Percentiles rank a stretch among this genome's conserved stretches.
These are phyloP conservation scores for Raffaelea ambrosiae DNA, from an alignment of 2,329 filamentous ascomycete species.

Conservation along the genomic window DNA sequence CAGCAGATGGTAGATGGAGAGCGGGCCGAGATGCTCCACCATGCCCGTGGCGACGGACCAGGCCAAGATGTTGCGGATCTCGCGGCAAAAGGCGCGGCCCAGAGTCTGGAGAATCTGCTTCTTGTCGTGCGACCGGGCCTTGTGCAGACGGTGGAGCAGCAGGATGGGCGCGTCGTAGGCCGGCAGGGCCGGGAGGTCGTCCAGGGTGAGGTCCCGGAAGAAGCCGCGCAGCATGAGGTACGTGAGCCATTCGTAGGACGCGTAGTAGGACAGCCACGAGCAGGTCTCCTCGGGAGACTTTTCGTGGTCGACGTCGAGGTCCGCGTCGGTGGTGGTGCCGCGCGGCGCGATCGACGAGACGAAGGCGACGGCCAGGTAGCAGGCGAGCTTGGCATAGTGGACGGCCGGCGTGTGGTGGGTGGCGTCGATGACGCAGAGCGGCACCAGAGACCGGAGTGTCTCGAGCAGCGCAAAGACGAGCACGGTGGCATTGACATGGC, in stretches of 20 bases:
- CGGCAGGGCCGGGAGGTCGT: constrained; percentile 22
- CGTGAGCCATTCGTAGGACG: constrained; percentile 24
- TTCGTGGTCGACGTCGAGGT: neutral
- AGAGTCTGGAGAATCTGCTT: constrained; percentile 19
- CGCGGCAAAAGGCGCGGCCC: constrained; percentile 15
- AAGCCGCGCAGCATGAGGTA: constrained; percentile 21
- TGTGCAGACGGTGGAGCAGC: constrained; percentile 17
- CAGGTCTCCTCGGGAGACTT: constrained; percentile 19
- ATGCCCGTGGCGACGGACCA: constrained; percentile 16
- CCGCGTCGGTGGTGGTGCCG: neutral
- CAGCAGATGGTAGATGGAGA: constrained; percentile 12
- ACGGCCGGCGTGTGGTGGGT: too few relatives aligned
- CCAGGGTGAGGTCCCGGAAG: constrained; percentile 19
- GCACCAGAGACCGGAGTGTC: neutral
- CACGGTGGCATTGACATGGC: neutral
- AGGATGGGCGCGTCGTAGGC: constrained; percentile 20
- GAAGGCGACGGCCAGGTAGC: neutral
- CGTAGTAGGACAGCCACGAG: constrained; percentile 22
- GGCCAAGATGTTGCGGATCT: constrained; percentile 13
- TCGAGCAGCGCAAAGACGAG: neutral
- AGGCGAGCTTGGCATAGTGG: neutral
- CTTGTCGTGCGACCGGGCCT: constrained; percentile 15
- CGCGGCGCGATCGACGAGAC: neutral
- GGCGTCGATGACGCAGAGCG: neutral
- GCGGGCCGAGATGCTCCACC: constrained; percentile 12